Conservation (phyloP, 257 asterid genomes). For the Przewalskia tangutica region DNA sequence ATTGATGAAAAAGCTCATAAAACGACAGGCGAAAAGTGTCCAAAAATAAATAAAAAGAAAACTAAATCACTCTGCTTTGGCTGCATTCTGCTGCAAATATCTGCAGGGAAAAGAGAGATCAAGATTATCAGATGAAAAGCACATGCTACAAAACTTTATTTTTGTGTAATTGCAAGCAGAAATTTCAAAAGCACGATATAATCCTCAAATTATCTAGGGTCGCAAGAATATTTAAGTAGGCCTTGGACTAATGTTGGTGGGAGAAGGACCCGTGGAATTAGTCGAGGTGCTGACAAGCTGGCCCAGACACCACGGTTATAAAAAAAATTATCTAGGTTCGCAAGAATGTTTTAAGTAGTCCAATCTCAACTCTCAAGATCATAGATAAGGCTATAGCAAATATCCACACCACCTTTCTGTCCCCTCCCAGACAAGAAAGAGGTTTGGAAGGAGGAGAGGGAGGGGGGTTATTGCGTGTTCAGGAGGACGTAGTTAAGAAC, state of each 20-base stretch:
- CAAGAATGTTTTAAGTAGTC: background rate
- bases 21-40: background rate
- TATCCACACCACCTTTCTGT: background rate
- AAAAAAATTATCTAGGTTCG: background rate
- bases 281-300: background rate
- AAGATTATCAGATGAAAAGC: background rate
- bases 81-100: conserved; percentile 6
- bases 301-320: background rate
- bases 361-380: background rate
- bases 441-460: background rate
- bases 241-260: background rate
- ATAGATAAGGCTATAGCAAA: background rate
- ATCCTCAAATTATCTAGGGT: background rate
- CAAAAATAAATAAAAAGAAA: background rate
- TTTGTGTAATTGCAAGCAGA: background rate
- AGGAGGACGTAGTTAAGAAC: background rate
- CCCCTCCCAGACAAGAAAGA: background rate
- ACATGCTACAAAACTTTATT: background rate
- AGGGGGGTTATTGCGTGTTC: background rate
- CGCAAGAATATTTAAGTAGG: background rate
- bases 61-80: conserved; percentile 4
- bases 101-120: background rate
- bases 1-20: background rate
- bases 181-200: background rate
- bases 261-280: background rate